Base-by-base conservation (phyloP, 2,329 filamentous ascomycete genomes). In the Epicoccum sorghinum region DNA sequence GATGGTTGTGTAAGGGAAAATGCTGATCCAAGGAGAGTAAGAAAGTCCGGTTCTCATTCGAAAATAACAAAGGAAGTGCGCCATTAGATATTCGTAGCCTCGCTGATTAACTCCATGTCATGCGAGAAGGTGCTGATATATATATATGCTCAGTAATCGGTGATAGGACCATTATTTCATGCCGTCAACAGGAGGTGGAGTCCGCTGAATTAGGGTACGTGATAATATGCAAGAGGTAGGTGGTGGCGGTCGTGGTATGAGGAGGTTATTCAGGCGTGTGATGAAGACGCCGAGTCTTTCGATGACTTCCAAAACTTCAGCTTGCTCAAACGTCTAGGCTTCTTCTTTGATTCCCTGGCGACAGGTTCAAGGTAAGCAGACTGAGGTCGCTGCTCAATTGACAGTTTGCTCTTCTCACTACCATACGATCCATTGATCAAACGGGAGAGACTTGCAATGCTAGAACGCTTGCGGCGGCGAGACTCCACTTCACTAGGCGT, bases 391-490 rank as follows among this genome's bases (percentile, higher is more conserved):
- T 74, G 84, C 68, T 90, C 88, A 65, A 88, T 86, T 0, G 86
- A 89, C 22, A 91, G 78, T 70, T 91, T 91, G 79, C 88, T 90
- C 61, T 85, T 83, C 72, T 91, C 88, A 7, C 87, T 88, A 63
- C 91, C 88, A 8, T 70, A 71, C 5, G 71, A 72, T 60, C 86
- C 88, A 71, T 86, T 89, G 66, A 93, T 89, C 35, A 93, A 79
- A 43, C 89, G 85, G 60, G 89, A 91, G 27, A 93, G 78, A 66
- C 89, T 92, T 27, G 86, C 89, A 60, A 93, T 83, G 67, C 89
- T 93, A 4, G 87, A 89, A 48, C 90, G 84, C 66, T 91, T 86
- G 37, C 87, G 85, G 22, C 87, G 87, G 57, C 88, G 87, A 38
- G 72, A 70, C 24, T 77, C 73, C 9, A 67, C 59, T 18, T 75